Conservation (phyloP, 1,139 yeast species). For the Debaryomycetaceae sp. region DNA sequence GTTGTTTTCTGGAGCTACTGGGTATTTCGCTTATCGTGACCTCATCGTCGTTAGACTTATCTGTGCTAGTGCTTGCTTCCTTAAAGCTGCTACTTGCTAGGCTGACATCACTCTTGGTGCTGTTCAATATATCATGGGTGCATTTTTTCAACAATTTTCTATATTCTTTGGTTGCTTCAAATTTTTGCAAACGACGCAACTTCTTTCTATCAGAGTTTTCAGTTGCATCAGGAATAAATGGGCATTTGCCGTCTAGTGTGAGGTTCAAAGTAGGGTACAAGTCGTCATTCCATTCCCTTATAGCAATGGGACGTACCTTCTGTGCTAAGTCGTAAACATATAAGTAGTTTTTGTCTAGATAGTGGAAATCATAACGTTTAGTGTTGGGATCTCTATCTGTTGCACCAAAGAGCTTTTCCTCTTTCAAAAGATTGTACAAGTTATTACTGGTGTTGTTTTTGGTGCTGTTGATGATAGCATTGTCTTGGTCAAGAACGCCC, state of each 20-base stretch:
- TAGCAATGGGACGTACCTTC: slow-evolving; percentile 74
- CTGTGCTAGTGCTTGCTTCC: slow-evolving; percentile 32
- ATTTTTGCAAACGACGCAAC: slow-evolving; percentile 36
- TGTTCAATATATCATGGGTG: slow-evolving; percentile 31
- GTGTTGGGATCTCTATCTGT: slow-evolving; percentile 87
- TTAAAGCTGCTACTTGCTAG: slow-evolving; percentile 16
- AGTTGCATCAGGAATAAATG: slow-evolving; percentile 54
- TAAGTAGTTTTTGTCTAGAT: slow-evolving; percentile 65
- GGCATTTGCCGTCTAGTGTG: slow-evolving; percentile 67
- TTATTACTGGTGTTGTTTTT: slow-evolving; percentile 17
- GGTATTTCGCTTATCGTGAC: slow-evolving; percentile 15
- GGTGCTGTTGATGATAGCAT: slow-evolving; percentile 14
- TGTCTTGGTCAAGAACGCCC: slow-evolving; percentile 39
- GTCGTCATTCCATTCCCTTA: slow-evolving; percentile 70
- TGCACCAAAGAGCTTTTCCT: slow-evolving; percentile 84
- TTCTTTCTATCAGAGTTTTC: slow-evolving; percentile 39
- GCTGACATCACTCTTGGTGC: slow-evolving; percentile 21
- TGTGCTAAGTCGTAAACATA: slow-evolving; percentile 81
- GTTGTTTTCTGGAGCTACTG: slow-evolving; percentile 10
- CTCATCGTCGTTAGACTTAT: slow-evolving; percentile 19
- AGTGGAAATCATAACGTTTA: slow-evolving; percentile 77
- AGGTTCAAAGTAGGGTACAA: slow-evolving; percentile 42
- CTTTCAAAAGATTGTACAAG: slow-evolving; percentile 68
- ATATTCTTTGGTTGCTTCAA: slow-evolving; percentile 40
- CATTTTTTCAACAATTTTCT: slow-evolving; percentile 35